Evolutionary conservation across 345 rosid species (phyloP).

Genomic region (Gossypium ekmanianum): DNA sequence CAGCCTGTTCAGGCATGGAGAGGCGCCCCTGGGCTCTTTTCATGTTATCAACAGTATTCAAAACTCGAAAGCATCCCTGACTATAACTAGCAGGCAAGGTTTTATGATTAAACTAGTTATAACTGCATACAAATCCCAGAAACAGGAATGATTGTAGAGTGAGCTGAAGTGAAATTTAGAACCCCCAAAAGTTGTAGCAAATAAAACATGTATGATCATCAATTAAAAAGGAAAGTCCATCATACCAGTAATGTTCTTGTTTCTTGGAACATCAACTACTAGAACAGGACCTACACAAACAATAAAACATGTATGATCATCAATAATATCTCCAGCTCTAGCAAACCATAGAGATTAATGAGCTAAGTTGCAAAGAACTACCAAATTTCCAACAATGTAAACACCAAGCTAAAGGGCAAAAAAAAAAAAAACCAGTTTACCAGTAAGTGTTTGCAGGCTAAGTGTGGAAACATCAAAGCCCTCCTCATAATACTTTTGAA

Average conservation of each 20-base stretch:
- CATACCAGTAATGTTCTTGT: slow-evolving; percentile 49
- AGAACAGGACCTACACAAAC: slow-evolving; percentile 24
- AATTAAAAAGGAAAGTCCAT: not conserved
- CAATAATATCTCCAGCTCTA: not conserved
- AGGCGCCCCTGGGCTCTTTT: too few species aligned
- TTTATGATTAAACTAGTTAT: not conserved
- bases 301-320: not conserved
- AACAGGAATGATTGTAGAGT: not conserved
- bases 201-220: not conserved
- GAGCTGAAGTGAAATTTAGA: not conserved
- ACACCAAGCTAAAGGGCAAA: too few species aligned
- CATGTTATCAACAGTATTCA: too few species aligned
- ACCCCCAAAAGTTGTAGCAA: not conserved
- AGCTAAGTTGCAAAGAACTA: not conserved
- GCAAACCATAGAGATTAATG: not conserved
- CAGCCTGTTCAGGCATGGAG: too few species aligned
- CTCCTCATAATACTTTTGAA: slow-evolving; percentile 39
- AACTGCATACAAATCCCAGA: not conserved
- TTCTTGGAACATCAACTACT: slow-evolving; percentile 37
- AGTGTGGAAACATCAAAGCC: slow-evolving; percentile 48
- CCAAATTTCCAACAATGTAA: not conserved
- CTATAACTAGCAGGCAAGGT: not conserved
- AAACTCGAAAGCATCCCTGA: not conserved
- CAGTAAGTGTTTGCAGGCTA: slow-evolving; percentile 36
- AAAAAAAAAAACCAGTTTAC: not conserved